Evolutionary conservation across 305 asterid species (phyloP).

Genomic region (Solanum hybrid): DNA sequence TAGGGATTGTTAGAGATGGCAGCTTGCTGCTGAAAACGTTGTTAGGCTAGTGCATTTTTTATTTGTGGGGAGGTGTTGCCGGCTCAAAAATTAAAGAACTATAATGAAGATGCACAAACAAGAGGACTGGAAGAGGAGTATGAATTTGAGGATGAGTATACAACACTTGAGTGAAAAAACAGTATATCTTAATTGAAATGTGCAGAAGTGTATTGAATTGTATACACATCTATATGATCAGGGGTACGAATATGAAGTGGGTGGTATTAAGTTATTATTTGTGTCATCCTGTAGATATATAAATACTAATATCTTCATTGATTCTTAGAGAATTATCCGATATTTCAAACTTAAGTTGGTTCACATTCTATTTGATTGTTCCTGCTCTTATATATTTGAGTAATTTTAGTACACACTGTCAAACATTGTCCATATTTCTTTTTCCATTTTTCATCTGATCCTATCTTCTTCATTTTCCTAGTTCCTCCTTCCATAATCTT

Average conservation of each 20-base stretch:
- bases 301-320: background rate
- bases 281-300: background rate
- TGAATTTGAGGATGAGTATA: background rate
- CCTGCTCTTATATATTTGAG: background rate
- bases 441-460: background rate
- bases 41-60: background rate
- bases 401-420: background rate
- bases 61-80: background rate
- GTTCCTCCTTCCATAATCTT: background rate
- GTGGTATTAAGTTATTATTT: background rate
- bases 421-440: background rate
- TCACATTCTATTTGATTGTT: background rate
- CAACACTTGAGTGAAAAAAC: background rate
- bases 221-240: background rate
- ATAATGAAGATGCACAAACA: background rate
- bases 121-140: background rate
- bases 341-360: background rate
- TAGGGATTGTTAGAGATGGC: background rate
- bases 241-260: background rate
- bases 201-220: background rate
- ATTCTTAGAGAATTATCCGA: background rate
- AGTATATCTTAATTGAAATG: background rate
- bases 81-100: background rate
- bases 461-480: background rate
- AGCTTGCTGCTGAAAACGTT: background rate